Evolutionary conservation across 2,329 filamentous ascomycete genomes (phyloP).

Genomic region (Purpureocillium lavendulum): DNA sequence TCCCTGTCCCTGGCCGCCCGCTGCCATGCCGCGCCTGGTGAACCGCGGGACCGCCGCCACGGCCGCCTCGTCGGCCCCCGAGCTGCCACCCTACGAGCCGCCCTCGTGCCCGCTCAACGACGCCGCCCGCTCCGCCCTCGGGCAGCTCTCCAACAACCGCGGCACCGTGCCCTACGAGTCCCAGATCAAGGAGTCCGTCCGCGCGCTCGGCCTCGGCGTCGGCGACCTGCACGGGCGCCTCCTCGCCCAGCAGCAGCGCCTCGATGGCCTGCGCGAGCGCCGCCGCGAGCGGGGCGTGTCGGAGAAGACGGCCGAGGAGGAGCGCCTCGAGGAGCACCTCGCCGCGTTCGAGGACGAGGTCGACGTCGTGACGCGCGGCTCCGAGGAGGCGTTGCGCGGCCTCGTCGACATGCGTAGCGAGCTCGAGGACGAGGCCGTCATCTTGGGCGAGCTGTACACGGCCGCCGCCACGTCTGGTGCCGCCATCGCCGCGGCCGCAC

Average conservation of each 20-base stretch:
- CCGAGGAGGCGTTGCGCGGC: slow-evolving; percentile 37
- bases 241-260: slow-evolving; percentile 23
- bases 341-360: slow-evolving; percentile 30
- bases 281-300: slow-evolving; percentile 25
- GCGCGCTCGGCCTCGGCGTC: slow-evolving; percentile 35
- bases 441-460: slow-evolving; percentile 27
- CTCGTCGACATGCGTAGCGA: slow-evolving; percentile 41
- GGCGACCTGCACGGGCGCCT: slow-evolving; percentile 41
- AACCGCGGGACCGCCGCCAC: slow-evolving; percentile 14
- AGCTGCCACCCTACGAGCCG: slow-evolving; percentile 42
- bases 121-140: slow-evolving; percentile 27
- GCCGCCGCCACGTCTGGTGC: slow-evolving; percentile 2
- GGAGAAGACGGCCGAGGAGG: slow-evolving; percentile 25
- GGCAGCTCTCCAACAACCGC: slow-evolving; percentile 32
- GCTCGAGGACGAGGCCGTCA: slow-evolving; percentile 37
- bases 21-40: slow-evolving; percentile 25
- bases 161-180: slow-evolving; percentile 32
- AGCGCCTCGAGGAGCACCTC: slow-evolving; percentile 29
- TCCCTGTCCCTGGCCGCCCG: too few relatives aligned
- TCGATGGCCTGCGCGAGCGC: slow-evolving; percentile 22
- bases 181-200: slow-evolving; percentile 36
- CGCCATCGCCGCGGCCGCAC: slow-evolving; percentile 7
- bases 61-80: slow-evolving; percentile 12
- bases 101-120: slow-evolving; percentile 36
- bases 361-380: slow-evolving; percentile 30